Base-by-base conservation (phyloP, 768 basidiomycete species). In the Galerina sulciceps region DNA sequence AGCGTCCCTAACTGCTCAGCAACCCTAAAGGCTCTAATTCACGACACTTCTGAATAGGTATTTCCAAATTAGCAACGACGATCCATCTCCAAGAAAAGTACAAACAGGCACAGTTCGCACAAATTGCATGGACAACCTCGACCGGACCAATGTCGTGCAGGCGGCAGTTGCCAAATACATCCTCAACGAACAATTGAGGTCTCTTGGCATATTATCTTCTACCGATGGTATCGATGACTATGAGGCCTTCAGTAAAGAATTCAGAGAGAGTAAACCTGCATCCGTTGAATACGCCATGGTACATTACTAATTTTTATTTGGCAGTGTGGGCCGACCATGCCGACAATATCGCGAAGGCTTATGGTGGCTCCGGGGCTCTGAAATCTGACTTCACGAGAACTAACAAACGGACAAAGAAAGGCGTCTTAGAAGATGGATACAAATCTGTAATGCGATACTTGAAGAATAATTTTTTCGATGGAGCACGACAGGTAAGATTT, bases 261-360 rank as follows among this genome's bases (percentile, higher is more conserved):
- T 97, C 76, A 84, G 96, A 67, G 90, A 96, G 73, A 84, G 96
- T 99, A 65, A 67, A 92, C 75, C 0, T 18, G 14, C 38, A 9
- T 31, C 34, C 14, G 18, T 50, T n/a, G 6, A 14, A 11, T 10
- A 23, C 42, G 22, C n/a, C 22, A 34, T 45, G 10, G 44, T 20
- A 10, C n/a, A 45, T 56, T 15, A 49, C 13, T 37, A 54, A 22
- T 55, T 41, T 34, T 44, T 64, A 18, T 55, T 8, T 31, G 26
- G 26, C 26, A 99, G 96, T 98, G 77, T 99, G 97, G 97, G 90
- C 97, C 22, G 93, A 99, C 66, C 96, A 99, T 69, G 97, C 93
- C 14, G 94, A 99, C 72, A 79, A 81, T 47, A 92, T 99, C 62
- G 87, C 94, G 0, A 85, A 81, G 45, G 95, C 96, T 0, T 99